Percentiles rank a stretch among this genome's conserved stretches.
These are phyloP conservation scores for Lolium rigidum DNA, from an alignment of 176 grass and related monocot species.

Conservation along the genomic window DNA sequence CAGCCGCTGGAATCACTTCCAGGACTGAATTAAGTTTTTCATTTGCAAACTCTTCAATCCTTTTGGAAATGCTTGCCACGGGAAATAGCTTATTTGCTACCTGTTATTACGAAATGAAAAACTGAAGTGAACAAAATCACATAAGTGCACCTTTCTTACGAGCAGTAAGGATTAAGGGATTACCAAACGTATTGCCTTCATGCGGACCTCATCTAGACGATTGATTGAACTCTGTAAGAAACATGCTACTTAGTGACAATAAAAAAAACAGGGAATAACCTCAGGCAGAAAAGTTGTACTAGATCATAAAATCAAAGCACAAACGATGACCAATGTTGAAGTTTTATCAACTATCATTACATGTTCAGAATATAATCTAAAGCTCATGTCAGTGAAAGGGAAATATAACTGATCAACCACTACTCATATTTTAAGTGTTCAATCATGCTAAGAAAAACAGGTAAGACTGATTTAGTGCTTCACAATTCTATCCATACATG, in stretches of 20 bases:
- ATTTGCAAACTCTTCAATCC: slow-evolving; percentile 87
- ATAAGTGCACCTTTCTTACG: slow-evolving; percentile 10
- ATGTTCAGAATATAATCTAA: slow-evolving; percentile 21
- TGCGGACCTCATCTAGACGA: slow-evolving; percentile 82
- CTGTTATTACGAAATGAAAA: slow-evolving; percentile 54
- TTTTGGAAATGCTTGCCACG: slow-evolving; percentile 82
- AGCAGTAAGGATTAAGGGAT: slow-evolving; percentile 32
- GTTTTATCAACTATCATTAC: slow-evolving; percentile 27
- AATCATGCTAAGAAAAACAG: background rate
- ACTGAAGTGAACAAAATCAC: slow-evolving; percentile 33
- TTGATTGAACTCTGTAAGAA: slow-evolving; percentile 81
- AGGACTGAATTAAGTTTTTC: slow-evolving; percentile 83
- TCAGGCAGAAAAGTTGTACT: slow-evolving; percentile 2
- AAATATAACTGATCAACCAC: slow-evolving; percentile 8
- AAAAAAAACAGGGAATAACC: slow-evolving; percentile 14
- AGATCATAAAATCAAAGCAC: slow-evolving; percentile 6
- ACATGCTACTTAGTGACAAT: slow-evolving; percentile 46
- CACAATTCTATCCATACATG: slow-evolving; percentile 18
- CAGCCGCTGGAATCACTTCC: slow-evolving; percentile 53
- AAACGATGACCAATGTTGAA: slow-evolving; percentile 12
- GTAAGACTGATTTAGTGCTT: background rate
- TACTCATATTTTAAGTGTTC: slow-evolving; percentile 22
- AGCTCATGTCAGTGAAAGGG: slow-evolving; percentile 10
- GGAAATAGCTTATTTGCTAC: slow-evolving; percentile 98
- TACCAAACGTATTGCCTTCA: slow-evolving; percentile 99